These are phyloP conservation scores for Trichophyton simii DNA, from an alignment of 2,329 filamentous ascomycete species.

Conservation along the genomic window DNA sequence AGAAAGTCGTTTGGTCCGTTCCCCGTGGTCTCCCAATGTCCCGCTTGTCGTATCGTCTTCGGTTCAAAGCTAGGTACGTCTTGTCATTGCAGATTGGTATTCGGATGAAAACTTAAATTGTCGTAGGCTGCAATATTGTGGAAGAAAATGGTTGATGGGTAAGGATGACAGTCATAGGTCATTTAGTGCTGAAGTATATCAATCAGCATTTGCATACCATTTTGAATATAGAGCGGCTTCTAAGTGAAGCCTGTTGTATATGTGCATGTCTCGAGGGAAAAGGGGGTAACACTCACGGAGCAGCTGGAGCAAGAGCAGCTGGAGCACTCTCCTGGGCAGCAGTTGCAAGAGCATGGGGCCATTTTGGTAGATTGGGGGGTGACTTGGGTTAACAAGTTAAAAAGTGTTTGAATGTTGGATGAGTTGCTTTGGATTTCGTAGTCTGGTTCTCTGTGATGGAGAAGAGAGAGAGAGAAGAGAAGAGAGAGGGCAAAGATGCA, in stretches of 20 bases:
- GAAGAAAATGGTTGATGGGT: neutral
- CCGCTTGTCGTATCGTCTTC: neutral
- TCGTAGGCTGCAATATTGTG: neutral
- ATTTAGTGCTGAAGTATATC: neutral
- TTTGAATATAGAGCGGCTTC: too few relatives aligned
- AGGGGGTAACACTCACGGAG: slow-evolving; percentile 20
- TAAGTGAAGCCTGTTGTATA: too few relatives aligned
- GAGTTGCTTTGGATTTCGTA: slow-evolving; percentile 3
- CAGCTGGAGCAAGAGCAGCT: slow-evolving; percentile 29
- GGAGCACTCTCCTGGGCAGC: slow-evolving; percentile 30
- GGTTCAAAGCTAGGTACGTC: neutral
- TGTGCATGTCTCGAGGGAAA: neutral
- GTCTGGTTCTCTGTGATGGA: slow-evolving; percentile 2
- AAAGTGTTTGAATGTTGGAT: neutral
- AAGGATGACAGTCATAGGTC: neutral
- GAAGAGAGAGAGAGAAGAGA: neutral
- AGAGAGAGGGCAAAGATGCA: neutral
- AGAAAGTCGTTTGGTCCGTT: neutral
- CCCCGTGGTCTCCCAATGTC: neutral
- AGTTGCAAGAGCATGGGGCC: slow-evolving; percentile 32
- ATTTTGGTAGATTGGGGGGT: slow-evolving; percentile 21
- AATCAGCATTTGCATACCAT: neutral
- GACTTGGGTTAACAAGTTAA: slow-evolving; percentile 8
- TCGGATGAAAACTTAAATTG: neutral
- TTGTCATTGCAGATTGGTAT: neutral